Conservation (phyloP, 176 grass and related monocot species). For the Oryza meridionalis region DNA sequence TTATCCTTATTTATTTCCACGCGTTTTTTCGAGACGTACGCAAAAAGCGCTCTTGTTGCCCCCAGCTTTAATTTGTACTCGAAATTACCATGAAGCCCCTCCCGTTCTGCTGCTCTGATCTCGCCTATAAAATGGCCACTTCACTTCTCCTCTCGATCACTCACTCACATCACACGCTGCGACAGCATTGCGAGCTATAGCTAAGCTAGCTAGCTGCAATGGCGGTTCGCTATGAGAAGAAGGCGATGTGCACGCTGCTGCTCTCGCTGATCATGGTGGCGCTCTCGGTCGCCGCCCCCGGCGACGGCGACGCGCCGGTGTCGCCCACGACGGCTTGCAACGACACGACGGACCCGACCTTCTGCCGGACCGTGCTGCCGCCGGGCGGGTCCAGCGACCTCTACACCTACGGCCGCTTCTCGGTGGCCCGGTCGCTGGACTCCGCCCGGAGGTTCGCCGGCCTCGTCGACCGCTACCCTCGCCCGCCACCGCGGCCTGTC, state of each 20-base stretch:
- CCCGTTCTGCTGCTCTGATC: neutral
- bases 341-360: slow-evolving; percentile 58
- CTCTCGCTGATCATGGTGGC: slow-evolving; percentile 18
- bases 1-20: slow-evolving; percentile 11
- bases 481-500: slow-evolving; percentile 50
- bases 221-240: neutral
- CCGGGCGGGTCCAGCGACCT: slow-evolving; percentile 50
- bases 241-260: slow-evolving; percentile 13
- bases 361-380: slow-evolving; percentile 69
- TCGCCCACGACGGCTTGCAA: slow-evolving; percentile 61
- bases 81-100: slow-evolving; percentile 27
- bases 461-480: slow-evolving; percentile 60
- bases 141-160: neutral
- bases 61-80: neutral
- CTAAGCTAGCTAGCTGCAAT: neutral
- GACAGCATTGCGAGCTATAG: neutral
- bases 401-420: slow-evolving; percentile 79
- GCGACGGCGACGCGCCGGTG: slow-evolving; percentile 19
- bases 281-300: slow-evolving; percentile 22
- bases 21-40: slow-evolving; percentile 33
- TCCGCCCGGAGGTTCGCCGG: slow-evolving; percentile 53
- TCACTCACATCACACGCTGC: neutral
- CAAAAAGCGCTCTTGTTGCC: slow-evolving; percentile 5
- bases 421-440: slow-evolving; percentile 68
- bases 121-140: slow-evolving; percentile 43